These are phyloP conservation scores for Coemansia sp. DNA, from an alignment of 192 early-diverging fungal genomes.

Conservation along the genomic window DNA sequence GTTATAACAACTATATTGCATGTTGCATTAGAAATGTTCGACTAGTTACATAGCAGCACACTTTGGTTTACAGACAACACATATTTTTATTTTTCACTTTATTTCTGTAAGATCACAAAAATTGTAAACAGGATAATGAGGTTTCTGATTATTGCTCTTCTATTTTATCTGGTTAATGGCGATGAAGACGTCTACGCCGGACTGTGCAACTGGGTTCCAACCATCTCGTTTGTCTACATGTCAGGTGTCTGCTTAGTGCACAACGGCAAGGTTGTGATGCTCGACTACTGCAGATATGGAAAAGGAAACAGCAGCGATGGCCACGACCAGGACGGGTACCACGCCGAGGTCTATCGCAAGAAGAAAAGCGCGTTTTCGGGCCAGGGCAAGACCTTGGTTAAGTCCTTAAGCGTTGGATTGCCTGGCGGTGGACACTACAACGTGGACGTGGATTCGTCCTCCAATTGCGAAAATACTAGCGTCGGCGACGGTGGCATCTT, in stretches of 20 bases:
- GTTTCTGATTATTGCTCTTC: background rate
- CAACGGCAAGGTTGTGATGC: background rate
- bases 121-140: background rate
- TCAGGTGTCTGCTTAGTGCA: background rate
- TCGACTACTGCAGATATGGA: background rate
- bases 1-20: background rate
- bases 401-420: background rate
- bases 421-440: conserved; percentile 5
- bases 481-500: background rate
- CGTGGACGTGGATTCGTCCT: background rate
- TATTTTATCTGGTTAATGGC: background rate
- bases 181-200: background rate
- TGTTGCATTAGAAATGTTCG: background rate
- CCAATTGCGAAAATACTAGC: background rate
- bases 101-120: background rate
- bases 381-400: conserved; percentile 1
- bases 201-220: conserved; percentile 2
- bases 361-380: conserved; percentile 2
- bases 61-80: background rate
- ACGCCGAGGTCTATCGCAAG: conserved; percentile 2
- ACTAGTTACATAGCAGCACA: background rate
- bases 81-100: background rate
- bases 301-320: conserved; percentile 4
- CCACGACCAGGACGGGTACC: conserved; percentile 5
- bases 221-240: conserved; percentile 3